Conservation (phyloP, 352 stramenopile genomes). For the Globisporangium emineosum region DNA sequence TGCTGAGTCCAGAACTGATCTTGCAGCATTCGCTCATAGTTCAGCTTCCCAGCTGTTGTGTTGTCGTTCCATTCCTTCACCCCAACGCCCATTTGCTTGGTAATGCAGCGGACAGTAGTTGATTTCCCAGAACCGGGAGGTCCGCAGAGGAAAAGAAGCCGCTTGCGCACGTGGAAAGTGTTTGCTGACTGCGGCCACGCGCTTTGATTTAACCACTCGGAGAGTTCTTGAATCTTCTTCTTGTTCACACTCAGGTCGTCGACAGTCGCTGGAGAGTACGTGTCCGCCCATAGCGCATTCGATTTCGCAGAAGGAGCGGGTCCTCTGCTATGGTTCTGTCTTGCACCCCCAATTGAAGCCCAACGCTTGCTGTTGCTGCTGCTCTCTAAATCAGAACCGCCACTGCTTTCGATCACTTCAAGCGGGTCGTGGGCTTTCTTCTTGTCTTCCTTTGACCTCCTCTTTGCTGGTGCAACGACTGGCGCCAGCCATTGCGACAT, state of each 20-base stretch:
- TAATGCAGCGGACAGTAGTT: conserved; percentile 64
- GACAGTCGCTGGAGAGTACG: conserved; percentile 33
- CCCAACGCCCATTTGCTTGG: conserved; percentile 33
- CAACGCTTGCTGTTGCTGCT: not conserved
- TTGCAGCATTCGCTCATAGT: conserved; percentile 48
- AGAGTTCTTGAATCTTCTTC: conserved; percentile 78
- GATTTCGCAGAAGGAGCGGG: not conserved
- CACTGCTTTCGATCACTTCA: conserved; percentile 40
- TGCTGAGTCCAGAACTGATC: conserved; percentile 51
- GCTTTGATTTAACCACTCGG: conserved; percentile 50
- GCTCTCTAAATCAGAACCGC: conserved; percentile 21
- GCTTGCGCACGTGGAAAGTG: conserved; percentile 28
- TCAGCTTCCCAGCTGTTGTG: conserved; percentile 40
- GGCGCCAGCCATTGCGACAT: conserved; percentile 38
- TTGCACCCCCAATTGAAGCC: not conserved
- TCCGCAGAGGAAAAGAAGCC: conserved; percentile 78
- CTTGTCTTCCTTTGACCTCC: not conserved
- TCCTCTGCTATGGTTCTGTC: not conserved
- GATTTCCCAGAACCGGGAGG: conserved; percentile 82
- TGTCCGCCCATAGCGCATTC: conserved; percentile 48
- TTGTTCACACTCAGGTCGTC: conserved; percentile 82
- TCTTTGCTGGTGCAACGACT: conserved; percentile 11
- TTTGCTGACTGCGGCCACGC: conserved; percentile 10
- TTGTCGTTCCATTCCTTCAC: conserved; percentile 80
- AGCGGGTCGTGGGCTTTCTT: conserved; percentile 5